phyloP scores from a whole-genome alignment of 176 grass and related monocot species.

The Tuctoria greenei region DNA sequence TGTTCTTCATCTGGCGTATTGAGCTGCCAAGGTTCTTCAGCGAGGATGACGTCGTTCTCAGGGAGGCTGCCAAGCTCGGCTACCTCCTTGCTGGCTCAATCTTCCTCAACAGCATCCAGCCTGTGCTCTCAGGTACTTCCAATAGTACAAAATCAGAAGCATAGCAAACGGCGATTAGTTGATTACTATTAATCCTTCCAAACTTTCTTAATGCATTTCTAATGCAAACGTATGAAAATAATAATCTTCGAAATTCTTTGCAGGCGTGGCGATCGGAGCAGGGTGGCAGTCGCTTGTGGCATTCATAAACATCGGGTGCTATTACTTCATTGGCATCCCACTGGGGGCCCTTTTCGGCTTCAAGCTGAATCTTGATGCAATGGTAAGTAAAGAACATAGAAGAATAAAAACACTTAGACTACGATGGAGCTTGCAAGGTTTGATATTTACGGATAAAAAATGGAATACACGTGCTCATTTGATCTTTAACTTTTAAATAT shows the following conservation, averaged over 20 bases:
- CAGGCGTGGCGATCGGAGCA: conserved; percentile 85
- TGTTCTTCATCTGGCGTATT: conserved; percentile 55
- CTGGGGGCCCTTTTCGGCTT: conserved; percentile 72
- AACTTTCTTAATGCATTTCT: too few species aligned
- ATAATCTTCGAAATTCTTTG: background rate
- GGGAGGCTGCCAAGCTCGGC: conserved; percentile 54
- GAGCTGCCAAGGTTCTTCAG: conserved; percentile 62
- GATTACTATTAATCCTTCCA: too few species aligned
- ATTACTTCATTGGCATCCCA: conserved; percentile 86
- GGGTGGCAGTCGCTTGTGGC: conserved; percentile 84
- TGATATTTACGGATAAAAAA: background rate
- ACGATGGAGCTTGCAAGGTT: background rate
- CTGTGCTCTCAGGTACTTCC: conserved; percentile 54
- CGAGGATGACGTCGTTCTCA: conserved; percentile 37
- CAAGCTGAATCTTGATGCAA: conserved; percentile 53
- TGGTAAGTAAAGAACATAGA: conserved; percentile 24
- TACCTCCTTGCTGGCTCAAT: conserved; percentile 58
- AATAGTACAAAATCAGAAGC: too few species aligned
- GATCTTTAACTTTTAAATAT: background rate
- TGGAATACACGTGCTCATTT: background rate
- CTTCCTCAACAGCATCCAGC: conserved; percentile 67
- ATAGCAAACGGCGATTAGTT: too few species aligned
- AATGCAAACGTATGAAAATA: too few species aligned
- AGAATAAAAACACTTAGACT: background rate
- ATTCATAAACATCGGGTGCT: conserved; percentile 74